Evolutionary conservation across 495 filamentous ascomycete species (phyloP).

Genomic region (Aspergillus biplanus): DNA sequence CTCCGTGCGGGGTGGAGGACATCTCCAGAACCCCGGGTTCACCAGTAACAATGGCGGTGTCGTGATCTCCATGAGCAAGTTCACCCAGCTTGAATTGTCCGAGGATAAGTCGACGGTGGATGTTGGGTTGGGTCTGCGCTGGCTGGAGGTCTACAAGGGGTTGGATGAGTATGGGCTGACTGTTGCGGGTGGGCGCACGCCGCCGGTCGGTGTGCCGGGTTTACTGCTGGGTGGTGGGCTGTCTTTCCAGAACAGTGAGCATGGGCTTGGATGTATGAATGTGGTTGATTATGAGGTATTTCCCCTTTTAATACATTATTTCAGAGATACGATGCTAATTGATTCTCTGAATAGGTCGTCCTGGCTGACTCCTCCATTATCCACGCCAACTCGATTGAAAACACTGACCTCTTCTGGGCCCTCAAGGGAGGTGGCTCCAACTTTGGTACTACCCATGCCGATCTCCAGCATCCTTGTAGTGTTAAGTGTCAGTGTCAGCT

Average conservation of each 20-base stretch:
- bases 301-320: neutral
- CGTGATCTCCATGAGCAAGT: conserved; percentile 32
- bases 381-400: conserved; percentile 43
- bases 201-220: conserved; percentile 44
- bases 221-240: conserved; percentile 41
- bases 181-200: conserved; percentile 41
- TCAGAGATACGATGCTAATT: neutral
- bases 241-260: conserved; percentile 42
- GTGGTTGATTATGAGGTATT: conserved; percentile 43
- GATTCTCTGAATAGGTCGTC: conserved; percentile 35
- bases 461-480: neutral
- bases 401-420: conserved; percentile 35
- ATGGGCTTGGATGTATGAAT: conserved; percentile 47
- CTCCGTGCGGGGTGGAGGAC: conserved; percentile 18
- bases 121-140: conserved; percentile 50
- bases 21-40: conserved; percentile 28
- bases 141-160: conserved; percentile 42
- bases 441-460: conserved; percentile 22
- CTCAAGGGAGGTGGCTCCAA: conserved; percentile 37
- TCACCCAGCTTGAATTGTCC: conserved; percentile 14
- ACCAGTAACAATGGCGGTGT: conserved; percentile 35
- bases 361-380: conserved; percentile 47
- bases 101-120: conserved; percentile 34
- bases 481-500: neutral
- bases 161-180: conserved; percentile 33